Conservation (phyloP, 1,284 basidiomycete species). For the Porodaedalea pini region DNA sequence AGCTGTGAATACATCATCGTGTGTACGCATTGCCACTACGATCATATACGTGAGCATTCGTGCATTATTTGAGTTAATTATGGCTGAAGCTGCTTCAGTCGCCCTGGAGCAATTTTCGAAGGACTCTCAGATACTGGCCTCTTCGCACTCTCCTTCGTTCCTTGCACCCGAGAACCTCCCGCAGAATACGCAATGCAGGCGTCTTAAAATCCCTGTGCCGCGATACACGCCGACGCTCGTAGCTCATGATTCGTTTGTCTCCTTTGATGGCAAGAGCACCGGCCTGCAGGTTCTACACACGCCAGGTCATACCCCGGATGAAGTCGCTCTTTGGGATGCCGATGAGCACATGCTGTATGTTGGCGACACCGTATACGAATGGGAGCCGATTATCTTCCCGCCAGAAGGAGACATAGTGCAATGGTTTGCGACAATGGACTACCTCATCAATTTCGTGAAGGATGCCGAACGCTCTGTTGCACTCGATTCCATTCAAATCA, state of each 20-base stretch:
- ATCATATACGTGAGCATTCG: constrained; percentile 47
- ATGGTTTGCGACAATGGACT: constrained; percentile 45
- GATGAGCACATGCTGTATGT: constrained; percentile 49
- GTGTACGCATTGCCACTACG: constrained; percentile 53
- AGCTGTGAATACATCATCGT: constrained; percentile 44
- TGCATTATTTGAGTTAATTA: not conserved
- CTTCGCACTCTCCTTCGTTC: constrained; percentile 43
- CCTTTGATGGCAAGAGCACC: constrained; percentile 25
- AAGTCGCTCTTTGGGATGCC: constrained; percentile 48
- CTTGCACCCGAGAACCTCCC: constrained; percentile 37
- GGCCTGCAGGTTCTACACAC: constrained; percentile 47
- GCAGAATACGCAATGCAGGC: constrained; percentile 44
- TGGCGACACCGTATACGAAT: constrained; percentile 53
- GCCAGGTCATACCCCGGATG: constrained; percentile 55
- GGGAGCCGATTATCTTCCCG: constrained; percentile 51
- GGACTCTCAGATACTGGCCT: constrained; percentile 46
- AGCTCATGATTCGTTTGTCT: constrained; percentile 34
- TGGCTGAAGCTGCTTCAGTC: constrained; percentile 32
- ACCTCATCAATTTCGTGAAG: constrained; percentile 39
- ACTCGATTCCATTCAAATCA: constrained; percentile 37
- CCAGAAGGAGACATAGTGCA: constrained; percentile 45
- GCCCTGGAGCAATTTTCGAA: constrained; percentile 46
- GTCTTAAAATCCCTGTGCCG: constrained; percentile 39
- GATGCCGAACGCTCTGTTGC: constrained; percentile 23
- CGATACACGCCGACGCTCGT: constrained; percentile 42